These are phyloP conservation scores for Apiotrichum laibachii DNA, from an alignment of 1,284 basidiomycete genomes.

Conservation along the genomic window DNA sequence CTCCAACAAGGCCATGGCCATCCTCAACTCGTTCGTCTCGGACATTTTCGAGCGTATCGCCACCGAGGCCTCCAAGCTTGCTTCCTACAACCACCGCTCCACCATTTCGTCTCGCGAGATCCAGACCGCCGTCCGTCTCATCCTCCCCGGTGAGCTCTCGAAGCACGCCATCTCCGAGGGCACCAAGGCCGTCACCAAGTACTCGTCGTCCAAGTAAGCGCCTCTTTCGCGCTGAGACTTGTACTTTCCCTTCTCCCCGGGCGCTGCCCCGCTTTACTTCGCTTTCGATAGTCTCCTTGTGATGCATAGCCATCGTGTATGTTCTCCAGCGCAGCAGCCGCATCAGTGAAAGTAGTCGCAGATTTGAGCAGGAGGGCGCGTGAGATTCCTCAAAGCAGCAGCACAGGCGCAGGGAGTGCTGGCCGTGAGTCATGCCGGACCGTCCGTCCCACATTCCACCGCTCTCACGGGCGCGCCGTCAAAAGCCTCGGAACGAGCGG, in stretches of 20 bases:
- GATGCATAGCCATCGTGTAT: slow-evolving; percentile 6
- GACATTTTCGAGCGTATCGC: slow-evolving; percentile 94
- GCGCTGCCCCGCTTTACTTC: neutral
- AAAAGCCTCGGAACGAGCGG: no score
- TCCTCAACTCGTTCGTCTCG: slow-evolving; percentile 88
- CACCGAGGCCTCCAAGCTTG: slow-evolving; percentile 86
- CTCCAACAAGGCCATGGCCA: slow-evolving; percentile 90
- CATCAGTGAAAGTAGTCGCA: no score
- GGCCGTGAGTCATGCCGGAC: no score
- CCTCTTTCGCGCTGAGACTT: neutral
- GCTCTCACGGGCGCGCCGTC: no score
- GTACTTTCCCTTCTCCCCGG: neutral
- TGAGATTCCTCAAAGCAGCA: no score
- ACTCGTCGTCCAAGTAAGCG: slow-evolving; percentile 45
- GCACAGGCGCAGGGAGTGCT: no score
- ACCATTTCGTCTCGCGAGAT: slow-evolving; percentile 94
- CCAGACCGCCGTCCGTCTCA: slow-evolving; percentile 84
- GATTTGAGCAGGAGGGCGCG: no score
- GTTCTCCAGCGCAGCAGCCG: no score
- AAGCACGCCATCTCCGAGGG: slow-evolving; percentile 86
- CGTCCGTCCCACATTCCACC: no score
- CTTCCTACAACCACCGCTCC: slow-evolving; percentile 88
- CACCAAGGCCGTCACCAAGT: slow-evolving; percentile 58
- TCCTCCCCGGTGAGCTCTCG: slow-evolving; percentile 77
- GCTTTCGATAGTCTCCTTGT: slow-evolving; percentile 10